These are phyloP conservation scores for Fusarium newnesense DNA, from an alignment of 2,329 filamentous ascomycete genomes.

Conservation along the genomic window DNA sequence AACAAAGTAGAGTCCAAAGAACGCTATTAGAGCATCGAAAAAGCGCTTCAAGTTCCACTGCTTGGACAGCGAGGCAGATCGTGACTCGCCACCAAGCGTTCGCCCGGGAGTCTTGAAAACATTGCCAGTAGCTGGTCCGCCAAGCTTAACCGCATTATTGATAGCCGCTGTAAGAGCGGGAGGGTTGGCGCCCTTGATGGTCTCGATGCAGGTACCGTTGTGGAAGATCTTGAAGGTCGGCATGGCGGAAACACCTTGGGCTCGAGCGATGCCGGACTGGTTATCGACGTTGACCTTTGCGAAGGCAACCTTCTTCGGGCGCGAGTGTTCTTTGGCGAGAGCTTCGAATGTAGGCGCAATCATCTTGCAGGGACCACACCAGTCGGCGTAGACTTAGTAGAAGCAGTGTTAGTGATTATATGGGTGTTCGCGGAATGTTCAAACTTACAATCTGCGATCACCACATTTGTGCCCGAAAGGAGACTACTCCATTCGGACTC, in stretches of 20 bases:
- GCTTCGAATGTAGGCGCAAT: slow-evolving; percentile 91
- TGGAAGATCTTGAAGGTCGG: slow-evolving; percentile 95
- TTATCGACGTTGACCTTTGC: slow-evolving; percentile 91
- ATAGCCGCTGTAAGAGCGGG: slow-evolving; percentile 80
- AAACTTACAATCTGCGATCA: slow-evolving; percentile 86
- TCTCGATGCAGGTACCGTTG: slow-evolving; percentile 76
- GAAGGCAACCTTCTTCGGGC: slow-evolving; percentile 86
- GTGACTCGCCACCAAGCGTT: slow-evolving; percentile 61
- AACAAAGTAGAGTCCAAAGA: slow-evolving; percentile 70
- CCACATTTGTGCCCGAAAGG: slow-evolving; percentile 78
- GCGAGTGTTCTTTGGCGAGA: slow-evolving; percentile 81
- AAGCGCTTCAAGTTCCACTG: slow-evolving; percentile 54
- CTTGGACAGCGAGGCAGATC: slow-evolving; percentile 21
- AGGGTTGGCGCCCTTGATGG: slow-evolving; percentile 84
- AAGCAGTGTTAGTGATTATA: slow-evolving; percentile 42
- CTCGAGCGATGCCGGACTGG: slow-evolving; percentile 79
- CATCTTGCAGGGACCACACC: slow-evolving; percentile 93
- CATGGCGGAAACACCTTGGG: slow-evolving; percentile 86
- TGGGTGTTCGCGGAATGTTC: neutral
- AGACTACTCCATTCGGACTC: slow-evolving; percentile 76
- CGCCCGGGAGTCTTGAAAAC: slow-evolving; percentile 66
- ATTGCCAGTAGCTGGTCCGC: slow-evolving; percentile 55
- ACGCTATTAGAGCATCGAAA: slow-evolving; percentile 61
- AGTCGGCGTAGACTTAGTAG: slow-evolving; percentile 86
- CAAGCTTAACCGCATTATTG: slow-evolving; percentile 72